phyloP scores from a whole-genome alignment of 2,329 filamentous ascomycete species.

The Nemania sp. region DNA sequence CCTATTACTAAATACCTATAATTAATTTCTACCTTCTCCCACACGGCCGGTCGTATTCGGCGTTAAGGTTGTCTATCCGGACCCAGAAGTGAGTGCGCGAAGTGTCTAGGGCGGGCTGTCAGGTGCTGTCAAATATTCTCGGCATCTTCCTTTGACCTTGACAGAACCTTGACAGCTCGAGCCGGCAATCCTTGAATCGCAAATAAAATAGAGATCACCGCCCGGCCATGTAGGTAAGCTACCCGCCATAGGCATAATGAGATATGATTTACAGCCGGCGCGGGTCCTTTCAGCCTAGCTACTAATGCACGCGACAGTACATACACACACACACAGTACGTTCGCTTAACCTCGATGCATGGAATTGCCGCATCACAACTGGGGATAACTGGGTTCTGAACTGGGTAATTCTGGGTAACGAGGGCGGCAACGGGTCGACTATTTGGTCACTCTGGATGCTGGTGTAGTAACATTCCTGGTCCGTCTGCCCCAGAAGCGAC shows the following conservation, averaged over 20 bases:
- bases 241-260: background rate
- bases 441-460: slow-evolving; percentile 13
- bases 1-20: slow-evolving; percentile 20
- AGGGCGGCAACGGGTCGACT: slow-evolving; percentile 16
- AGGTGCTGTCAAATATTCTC: slow-evolving; percentile 12
- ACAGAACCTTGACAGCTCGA: background rate
- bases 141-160: slow-evolving; percentile 7
- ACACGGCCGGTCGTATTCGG: background rate
- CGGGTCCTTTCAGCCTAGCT: slow-evolving; percentile 9
- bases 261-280: slow-evolving; percentile 15
- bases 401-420: background rate
- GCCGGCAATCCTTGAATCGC: background rate
- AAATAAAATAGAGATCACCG: slow-evolving; percentile 30
- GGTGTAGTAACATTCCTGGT: slow-evolving; percentile 5
- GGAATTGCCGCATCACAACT: slow-evolving; percentile 30
- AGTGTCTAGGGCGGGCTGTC: background rate
- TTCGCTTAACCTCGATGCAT: slow-evolving; percentile 26
- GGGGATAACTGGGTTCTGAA: background rate
- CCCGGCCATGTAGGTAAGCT: slow-evolving; percentile 8
- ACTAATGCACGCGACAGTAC: slow-evolving; percentile 14
- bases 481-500: slow-evolving; percentile 14
- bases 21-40: slow-evolving; percentile 2
- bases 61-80: slow-evolving; percentile 1
- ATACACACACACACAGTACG: no score
- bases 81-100: background rate